A percentile compares a stretch with the other conserved stretches of the same genome.
phyloP scores from a whole-genome alignment of 257 asterid genomes.

The Fraxinus americana region DNA sequence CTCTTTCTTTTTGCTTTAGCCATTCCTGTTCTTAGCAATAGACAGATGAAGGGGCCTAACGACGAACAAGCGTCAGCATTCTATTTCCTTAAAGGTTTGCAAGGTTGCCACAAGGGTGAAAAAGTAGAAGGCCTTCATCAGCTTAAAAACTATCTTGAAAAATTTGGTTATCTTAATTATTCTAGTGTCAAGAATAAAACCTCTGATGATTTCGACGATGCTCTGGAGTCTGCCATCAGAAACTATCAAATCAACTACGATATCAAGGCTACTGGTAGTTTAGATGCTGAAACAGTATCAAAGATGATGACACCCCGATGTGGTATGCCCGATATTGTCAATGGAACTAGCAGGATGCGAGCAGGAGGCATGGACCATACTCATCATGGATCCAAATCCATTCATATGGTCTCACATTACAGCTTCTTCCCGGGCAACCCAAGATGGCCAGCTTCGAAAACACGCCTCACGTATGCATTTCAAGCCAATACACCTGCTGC shows the following conservation, averaged over 20 bases:
- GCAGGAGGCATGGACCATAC: neutral
- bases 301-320: slow-evolving; percentile 9
- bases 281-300: neutral
- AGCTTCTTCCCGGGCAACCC: neutral
- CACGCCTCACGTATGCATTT: slow-evolving; percentile 1
- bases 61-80: neutral
- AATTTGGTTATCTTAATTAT: neutral
- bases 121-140: neutral
- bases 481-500: neutral
- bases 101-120: neutral
- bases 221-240: neutral
- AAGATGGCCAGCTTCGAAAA: slow-evolving; percentile 7
- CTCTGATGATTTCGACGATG: neutral
- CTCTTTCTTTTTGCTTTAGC: neutral
- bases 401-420: neutral
- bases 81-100: neutral
- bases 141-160: neutral
- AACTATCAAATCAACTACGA: neutral
- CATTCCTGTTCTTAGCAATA: neutral
- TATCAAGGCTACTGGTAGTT: neutral
- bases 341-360: neutral
- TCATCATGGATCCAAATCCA: too few species aligned
- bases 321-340: slow-evolving; percentile 17
- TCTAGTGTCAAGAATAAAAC: neutral
- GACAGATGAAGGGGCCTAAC: neutral